Evolutionary conservation across 2,329 filamentous ascomycete species (phyloP), one percentile per base, ranked within the genome.

Genomic region (Sclerotinia sclerotiorum): DNA sequence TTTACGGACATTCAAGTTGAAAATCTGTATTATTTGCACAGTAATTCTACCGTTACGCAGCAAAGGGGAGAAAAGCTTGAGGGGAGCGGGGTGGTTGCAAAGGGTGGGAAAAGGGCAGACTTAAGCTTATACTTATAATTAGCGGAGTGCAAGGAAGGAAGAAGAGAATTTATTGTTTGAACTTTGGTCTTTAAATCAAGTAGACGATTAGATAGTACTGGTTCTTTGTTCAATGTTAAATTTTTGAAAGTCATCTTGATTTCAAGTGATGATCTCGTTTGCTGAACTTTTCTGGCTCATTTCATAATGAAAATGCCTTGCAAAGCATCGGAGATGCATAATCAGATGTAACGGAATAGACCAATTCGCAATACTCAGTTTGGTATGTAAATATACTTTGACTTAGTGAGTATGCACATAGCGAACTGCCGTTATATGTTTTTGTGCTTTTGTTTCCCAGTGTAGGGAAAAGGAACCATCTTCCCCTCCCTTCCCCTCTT

Each of bases 361-460:
- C 7, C 2, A 1, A 4, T 3, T 5, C 1, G 19, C 10, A 24
- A 13, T 27, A 58, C 35, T 1, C n/a, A 44, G 0, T 58, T 27
- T 0, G 7, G 7, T 0, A 27, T 27, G 0, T 44, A 58, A n/a
- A 58, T 58, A n/a, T n/a, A 27, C 2, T 1, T n/a, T 58, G 55
- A 15, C 35, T 27, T 13, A 27, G 35, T 57, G 1, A 42, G 35
- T 15, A 42, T 27, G 55, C 44, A 19, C 24, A 58, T 58, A 6
- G 5, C 35, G 1, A 44, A 58, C 13, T 58, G n/a, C 0, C 55
- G 8, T 42, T 44, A 7, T 58, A 44, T 11, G 21, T 44, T 44
- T 58, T 42, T 58, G n/a, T 5, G 8, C 27, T 58, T 57, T 57
- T 42, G 54, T 4, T 57, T 6, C 5, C 8, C 11, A 27, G 5